Evolutionary conservation across 2,329 filamentous ascomycete genomes (phyloP).

Genomic region (Botrytis byssoidea): DNA sequence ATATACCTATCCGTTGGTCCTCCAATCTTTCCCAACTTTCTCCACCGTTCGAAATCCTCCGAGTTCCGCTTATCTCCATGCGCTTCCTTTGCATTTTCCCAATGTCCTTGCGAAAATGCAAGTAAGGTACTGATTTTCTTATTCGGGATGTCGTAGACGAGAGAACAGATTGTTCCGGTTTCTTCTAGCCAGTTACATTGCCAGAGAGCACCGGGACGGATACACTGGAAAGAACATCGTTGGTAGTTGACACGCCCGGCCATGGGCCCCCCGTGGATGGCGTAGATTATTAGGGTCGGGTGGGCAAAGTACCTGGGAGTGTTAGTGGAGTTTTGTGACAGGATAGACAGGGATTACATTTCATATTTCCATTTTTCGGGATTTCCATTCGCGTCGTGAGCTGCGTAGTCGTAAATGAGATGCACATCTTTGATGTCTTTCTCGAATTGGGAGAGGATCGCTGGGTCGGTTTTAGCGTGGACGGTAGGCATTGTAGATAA

Average conservation of each 20-base stretch:
- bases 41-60: conserved; percentile 52
- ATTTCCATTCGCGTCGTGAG: neutral
- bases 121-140: conserved; percentile 47
- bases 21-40: conserved; percentile 49
- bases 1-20: conserved; percentile 51
- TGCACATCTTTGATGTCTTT: neutral
- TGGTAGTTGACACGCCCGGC: neutral
- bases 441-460: neutral
- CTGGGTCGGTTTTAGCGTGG: neutral
- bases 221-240: neutral
- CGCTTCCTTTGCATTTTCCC: conserved; percentile 50
- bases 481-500: neutral
- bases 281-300: neutral
- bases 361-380: neutral
- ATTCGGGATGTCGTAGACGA: neutral
- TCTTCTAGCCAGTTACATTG: neutral
- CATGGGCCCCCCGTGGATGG: neutral
- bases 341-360: neutral
- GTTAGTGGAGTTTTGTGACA: neutral
- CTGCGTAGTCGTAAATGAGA: neutral
- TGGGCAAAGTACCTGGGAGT: neutral
- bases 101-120: conserved; percentile 54
- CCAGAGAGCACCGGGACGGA: neutral
- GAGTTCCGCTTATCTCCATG: conserved; percentile 56
- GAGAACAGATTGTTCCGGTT: neutral